Conservation (phyloP, 116 monocot species). For the Cymodocea nodosa region DNA sequence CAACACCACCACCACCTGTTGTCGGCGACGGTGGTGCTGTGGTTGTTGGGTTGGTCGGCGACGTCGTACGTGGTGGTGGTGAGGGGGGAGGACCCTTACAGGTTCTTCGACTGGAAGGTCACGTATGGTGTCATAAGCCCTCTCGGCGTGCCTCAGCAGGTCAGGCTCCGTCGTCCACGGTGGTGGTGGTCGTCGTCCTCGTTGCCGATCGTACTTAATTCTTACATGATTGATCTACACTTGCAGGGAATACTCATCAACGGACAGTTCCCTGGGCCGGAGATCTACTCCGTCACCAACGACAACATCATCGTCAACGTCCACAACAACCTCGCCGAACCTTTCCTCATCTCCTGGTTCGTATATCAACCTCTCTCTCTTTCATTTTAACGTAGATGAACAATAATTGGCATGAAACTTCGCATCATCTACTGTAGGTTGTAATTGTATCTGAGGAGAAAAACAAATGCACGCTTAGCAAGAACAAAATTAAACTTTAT, state of each 20-base stretch:
- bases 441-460: no score
- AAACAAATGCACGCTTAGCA: no score
- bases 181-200: not conserved
- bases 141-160: conserved; percentile 67
- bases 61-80: no score
- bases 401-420: no score
- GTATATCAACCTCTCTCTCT: not conserved
- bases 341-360: conserved; percentile 73
- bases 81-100: conserved; percentile 30
- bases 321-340: conserved; percentile 47
- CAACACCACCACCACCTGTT: not conserved
- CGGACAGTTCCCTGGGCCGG: conserved; percentile 78
- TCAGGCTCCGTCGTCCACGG: not conserved
- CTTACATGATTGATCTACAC: not conserved
- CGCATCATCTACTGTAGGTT: no score
- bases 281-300: conserved; percentile 62
- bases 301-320: conserved; percentile 80
- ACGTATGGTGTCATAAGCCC: conserved; percentile 36
- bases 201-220: no score
- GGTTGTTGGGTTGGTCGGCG: not conserved
- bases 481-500: no score
- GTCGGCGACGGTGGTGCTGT: not conserved
- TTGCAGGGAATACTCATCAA: conserved; percentile 83
- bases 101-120: conserved; percentile 37
- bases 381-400: no score